Conservation (phyloP, 1,139 yeast genomes). For the Kluyveromyces sp. region DNA sequence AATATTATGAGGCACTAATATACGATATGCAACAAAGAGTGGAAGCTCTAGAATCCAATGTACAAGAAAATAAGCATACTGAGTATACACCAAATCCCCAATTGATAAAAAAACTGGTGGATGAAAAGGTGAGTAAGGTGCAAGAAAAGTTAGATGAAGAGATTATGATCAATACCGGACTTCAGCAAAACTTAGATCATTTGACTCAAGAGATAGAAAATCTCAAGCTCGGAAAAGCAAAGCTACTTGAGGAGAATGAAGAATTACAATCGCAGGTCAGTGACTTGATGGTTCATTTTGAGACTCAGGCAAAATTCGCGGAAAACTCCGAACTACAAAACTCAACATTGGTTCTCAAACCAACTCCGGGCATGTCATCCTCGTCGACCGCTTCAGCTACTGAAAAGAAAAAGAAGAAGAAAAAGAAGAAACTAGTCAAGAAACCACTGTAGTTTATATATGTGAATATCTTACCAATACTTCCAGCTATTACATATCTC, state of each 20-base stretch:
- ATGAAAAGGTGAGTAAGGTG: constrained; percentile 10
- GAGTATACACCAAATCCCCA: constrained; percentile 12
- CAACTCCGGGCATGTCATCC: constrained; percentile 5
- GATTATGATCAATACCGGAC: constrained; percentile 45
- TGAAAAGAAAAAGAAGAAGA: constrained; percentile 13
- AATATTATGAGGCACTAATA: constrained; percentile 63
- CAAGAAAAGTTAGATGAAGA: constrained; percentile 39
- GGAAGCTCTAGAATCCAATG: constrained; percentile 12
- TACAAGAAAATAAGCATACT: constrained; percentile 2
- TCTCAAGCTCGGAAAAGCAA: constrained; percentile 21
- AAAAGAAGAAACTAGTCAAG: constrained; percentile 1
- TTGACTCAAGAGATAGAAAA: constrained; percentile 35
- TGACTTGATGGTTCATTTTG: constrained; percentile 77
- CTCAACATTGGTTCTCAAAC: constrained; percentile 49
- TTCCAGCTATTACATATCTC: too few relatives aligned
- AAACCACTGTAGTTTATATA: not conserved
- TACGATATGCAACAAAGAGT: constrained; percentile 30
- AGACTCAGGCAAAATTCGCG: constrained; percentile 62
- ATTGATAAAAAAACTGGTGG: constrained; percentile 20
- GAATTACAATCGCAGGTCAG: constrained; percentile 63
- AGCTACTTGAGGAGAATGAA: constrained; percentile 34
- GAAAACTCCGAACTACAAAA: constrained; percentile 65
- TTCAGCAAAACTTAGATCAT: constrained; percentile 50
- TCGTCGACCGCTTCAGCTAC: constrained; percentile 2
- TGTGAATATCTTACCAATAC: too few relatives aligned